phyloP scores from a whole-genome alignment of 2,329 filamentous ascomycete genomes.

The Colletotrichum neosansevieriae region DNA sequence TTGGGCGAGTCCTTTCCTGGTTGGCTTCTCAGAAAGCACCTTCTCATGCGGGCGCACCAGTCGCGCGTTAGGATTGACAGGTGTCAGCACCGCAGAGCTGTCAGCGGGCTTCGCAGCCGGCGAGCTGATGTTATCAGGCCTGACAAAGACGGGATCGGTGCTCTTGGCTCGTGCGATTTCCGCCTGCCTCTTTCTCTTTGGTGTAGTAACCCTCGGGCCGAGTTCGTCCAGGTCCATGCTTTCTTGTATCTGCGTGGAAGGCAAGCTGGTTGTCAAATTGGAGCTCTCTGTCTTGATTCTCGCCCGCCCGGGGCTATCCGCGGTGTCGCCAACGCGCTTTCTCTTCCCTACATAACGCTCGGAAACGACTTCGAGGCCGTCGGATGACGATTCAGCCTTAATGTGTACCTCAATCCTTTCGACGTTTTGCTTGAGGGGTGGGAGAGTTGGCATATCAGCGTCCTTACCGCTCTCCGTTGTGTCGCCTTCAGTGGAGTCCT shows the following conservation, averaged over 20 bases:
- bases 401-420: slow-evolving; percentile 44
- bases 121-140: slow-evolving; percentile 31
- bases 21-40: slow-evolving; percentile 38
- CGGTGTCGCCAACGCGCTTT: slow-evolving; percentile 46
- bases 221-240: slow-evolving; percentile 71
- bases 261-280: slow-evolving; percentile 44
- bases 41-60: slow-evolving; percentile 42
- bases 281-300: slow-evolving; percentile 60
- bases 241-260: slow-evolving; percentile 54
- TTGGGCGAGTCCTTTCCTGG: slow-evolving; percentile 46
- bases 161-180: slow-evolving; percentile 14
- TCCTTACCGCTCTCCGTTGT: slow-evolving; percentile 24
- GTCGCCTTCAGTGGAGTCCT: slow-evolving; percentile 9
- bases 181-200: slow-evolving; percentile 49
- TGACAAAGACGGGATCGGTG: slow-evolving; percentile 21
- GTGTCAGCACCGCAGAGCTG: slow-evolving; percentile 50
- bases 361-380: slow-evolving; percentile 63
- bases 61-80: slow-evolving; percentile 52
- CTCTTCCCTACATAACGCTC: slow-evolving; percentile 63
- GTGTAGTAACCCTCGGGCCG: slow-evolving; percentile 57
- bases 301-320: slow-evolving; percentile 43
- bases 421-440: slow-evolving; percentile 16
- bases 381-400: slow-evolving; percentile 67
- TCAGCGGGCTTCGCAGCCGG: slow-evolving; percentile 41
- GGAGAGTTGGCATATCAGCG: slow-evolving; percentile 20